phyloP scores from a whole-genome alignment of 495 filamentous ascomycete species.

The Penicillium odoratum region DNA sequence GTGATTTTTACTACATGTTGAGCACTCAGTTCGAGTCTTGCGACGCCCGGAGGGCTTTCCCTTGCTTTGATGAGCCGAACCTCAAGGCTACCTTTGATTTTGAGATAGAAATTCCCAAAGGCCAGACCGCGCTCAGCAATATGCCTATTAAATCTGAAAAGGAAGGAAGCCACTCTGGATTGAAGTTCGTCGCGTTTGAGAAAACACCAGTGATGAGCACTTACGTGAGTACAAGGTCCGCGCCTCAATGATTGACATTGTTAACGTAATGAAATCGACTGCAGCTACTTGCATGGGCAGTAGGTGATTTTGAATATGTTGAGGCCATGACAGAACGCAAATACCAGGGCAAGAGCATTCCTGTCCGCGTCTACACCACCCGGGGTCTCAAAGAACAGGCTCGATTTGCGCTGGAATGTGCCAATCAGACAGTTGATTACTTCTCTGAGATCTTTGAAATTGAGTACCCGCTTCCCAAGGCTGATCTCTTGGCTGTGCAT shows the following conservation, averaged over 20 bases:
- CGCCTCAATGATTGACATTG: conserved; percentile 7
- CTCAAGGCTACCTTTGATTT: conserved; percentile 95
- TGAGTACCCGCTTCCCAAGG: conserved; percentile 94
- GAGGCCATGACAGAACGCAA: conserved; percentile 83
- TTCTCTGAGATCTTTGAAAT: conserved; percentile 92
- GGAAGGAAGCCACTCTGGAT: conserved; percentile 56
- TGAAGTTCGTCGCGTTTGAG: conserved; percentile 82
- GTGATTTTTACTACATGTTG: conserved; percentile 86
- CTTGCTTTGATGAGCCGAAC: conserved; percentile 97
- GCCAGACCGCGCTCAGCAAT: conserved; percentile 86
- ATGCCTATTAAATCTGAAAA: conserved; percentile 78
- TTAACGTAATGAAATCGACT: conserved; percentile 7
- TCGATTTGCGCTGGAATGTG: conserved; percentile 80
- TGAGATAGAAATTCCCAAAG: conserved; percentile 82
- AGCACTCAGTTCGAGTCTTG: conserved; percentile 97
- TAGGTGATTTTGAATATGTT: conserved; percentile 95
- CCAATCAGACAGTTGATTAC: conserved; percentile 86
- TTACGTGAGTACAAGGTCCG: conserved; percentile 52
- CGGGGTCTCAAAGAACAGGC: conserved; percentile 87
- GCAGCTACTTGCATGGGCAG: conserved; percentile 86
- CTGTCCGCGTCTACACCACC: conserved; percentile 95
- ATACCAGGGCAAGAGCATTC: conserved; percentile 85
- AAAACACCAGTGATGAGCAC: conserved; percentile 92
- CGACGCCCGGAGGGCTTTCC: conserved; percentile 90
- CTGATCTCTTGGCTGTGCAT: conserved; percentile 92